phyloP scores from a whole-genome alignment of 2,329 filamentous ascomycete genomes.

The Paraconiothyrium sp. region DNA sequence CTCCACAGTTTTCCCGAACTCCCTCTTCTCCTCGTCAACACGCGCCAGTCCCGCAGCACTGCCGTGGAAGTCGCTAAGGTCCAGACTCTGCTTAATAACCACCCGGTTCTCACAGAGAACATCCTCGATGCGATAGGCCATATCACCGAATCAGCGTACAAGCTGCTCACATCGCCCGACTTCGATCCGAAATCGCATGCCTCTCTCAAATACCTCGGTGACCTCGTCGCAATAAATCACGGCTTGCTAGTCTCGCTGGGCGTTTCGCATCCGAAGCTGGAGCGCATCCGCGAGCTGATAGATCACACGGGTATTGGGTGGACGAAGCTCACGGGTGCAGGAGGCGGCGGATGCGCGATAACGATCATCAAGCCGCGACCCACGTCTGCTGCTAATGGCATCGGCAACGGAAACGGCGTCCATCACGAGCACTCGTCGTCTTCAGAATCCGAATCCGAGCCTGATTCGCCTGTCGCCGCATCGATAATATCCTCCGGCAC shows the following conservation, averaged over 20 bases:
- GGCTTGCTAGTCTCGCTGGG: slow-evolving; percentile 89
- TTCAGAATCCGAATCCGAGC: slow-evolving; percentile 31
- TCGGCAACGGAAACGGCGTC: slow-evolving; percentile 37
- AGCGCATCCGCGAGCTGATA: slow-evolving; percentile 84
- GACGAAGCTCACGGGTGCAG: slow-evolving; percentile 97
- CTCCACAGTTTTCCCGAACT: slow-evolving; percentile 91
- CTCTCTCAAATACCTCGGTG: slow-evolving; percentile 78
- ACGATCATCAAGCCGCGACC: slow-evolving; percentile 78
- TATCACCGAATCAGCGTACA: slow-evolving; percentile 68
- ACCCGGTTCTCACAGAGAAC: slow-evolving; percentile 79
- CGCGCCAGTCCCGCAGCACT: slow-evolving; percentile 86
- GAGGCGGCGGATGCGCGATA: slow-evolving; percentile 95
- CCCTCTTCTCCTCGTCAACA: slow-evolving; percentile 89
- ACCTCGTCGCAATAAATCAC: slow-evolving; percentile 93
- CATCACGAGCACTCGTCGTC: slow-evolving; percentile 25
- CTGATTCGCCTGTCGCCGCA: slow-evolving; percentile 38
- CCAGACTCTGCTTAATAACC: slow-evolving; percentile 71
- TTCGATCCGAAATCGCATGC: slow-evolving; percentile 73
- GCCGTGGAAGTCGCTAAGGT: slow-evolving; percentile 89
- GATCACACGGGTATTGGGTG: slow-evolving; percentile 91
- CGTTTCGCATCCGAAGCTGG: slow-evolving; percentile 92
- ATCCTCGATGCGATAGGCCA: slow-evolving; percentile 88
- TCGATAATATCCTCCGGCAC: slow-evolving; percentile 44
- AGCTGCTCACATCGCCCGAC: slow-evolving; percentile 65
- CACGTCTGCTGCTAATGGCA: slow-evolving; percentile 56